Conservation (phyloP, 2,329 filamentous ascomycete genomes). For the Fusarium cyanostomum region DNA sequence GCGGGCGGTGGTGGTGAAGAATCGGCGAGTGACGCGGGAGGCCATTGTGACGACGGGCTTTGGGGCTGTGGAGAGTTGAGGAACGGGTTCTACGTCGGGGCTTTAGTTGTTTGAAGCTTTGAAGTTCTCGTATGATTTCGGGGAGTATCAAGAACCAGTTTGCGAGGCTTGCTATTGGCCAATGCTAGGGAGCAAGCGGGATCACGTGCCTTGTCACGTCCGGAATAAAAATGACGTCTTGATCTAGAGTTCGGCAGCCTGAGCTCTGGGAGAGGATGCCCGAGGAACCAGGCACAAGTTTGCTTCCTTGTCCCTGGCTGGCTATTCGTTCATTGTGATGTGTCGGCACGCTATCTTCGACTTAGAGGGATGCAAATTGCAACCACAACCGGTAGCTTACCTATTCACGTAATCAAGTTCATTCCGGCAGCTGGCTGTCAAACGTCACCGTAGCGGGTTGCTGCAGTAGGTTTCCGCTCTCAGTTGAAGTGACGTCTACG, state of each 20-base stretch:
- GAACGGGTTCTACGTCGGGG: slow-evolving; percentile 30
- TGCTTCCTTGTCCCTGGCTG: slow-evolving; percentile 21
- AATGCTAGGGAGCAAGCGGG: slow-evolving; percentile 29
- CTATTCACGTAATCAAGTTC: slow-evolving; percentile 20
- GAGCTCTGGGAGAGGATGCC: background rate
- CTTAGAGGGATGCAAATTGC: slow-evolving; percentile 27
- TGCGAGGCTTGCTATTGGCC: slow-evolving; percentile 41
- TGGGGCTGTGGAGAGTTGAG: slow-evolving; percentile 27
- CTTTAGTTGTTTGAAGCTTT: slow-evolving; percentile 38
- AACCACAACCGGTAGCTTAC: slow-evolving; percentile 19
- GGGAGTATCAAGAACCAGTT: slow-evolving; percentile 30
- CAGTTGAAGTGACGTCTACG: slow-evolving; percentile 25
- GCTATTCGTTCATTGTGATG: slow-evolving; percentile 31
- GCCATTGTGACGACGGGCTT: slow-evolving; percentile 58
- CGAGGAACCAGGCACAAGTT: slow-evolving; percentile 9
- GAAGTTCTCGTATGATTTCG: slow-evolving; percentile 48
- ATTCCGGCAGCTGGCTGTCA: slow-evolving; percentile 23
- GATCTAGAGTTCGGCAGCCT: background rate
- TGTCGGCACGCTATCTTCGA: slow-evolving; percentile 11
- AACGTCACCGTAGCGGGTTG: slow-evolving; percentile 28
- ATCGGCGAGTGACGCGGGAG: slow-evolving; percentile 64
- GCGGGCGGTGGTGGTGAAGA: slow-evolving; percentile 64
- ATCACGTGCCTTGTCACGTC: slow-evolving; percentile 35
- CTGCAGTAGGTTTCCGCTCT: slow-evolving; percentile 26
- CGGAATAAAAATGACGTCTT: slow-evolving; percentile 29